Conservation (phyloP, 257 asterid species). For the Solanum chiquidenum region DNA sequence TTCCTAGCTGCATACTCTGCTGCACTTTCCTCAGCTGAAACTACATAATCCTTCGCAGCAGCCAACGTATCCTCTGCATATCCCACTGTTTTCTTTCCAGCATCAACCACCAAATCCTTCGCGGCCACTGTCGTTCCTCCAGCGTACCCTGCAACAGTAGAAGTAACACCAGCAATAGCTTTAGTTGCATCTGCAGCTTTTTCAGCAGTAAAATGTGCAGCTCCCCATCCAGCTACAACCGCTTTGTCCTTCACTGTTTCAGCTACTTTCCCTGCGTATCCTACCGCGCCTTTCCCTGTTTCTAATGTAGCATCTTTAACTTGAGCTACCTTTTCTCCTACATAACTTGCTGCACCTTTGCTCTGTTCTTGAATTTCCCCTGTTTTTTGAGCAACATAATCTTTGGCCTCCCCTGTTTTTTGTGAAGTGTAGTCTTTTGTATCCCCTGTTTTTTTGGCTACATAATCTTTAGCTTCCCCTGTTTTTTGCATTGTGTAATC, state of each 20-base stretch:
- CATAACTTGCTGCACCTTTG: conserved; percentile 19
- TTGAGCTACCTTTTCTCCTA: conserved; percentile 25
- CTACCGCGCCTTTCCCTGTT: conserved; percentile 37
- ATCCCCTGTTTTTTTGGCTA: background rate
- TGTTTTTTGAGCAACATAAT: conserved; percentile 6
- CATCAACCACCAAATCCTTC: conserved; percentile 53
- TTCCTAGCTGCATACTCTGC: conserved; percentile 64
- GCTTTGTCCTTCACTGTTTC: conserved; percentile 43
- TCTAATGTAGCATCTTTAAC: conserved; percentile 45
- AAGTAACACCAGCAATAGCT: conserved; percentile 34
- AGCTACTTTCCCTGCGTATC: conserved; percentile 46
- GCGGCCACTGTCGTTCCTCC: conserved; percentile 39
- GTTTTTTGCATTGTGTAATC: background rate
- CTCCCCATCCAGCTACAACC: conserved; percentile 69
- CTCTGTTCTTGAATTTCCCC: conserved; percentile 14
- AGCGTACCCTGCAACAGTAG: conserved; percentile 40
- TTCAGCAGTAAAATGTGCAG: conserved; percentile 53
- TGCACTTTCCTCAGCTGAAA: conserved; percentile 45
- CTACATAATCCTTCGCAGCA: conserved; percentile 51
- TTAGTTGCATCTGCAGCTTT: conserved; percentile 57
- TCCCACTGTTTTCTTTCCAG: conserved; percentile 37
- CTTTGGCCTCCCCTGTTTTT: conserved; percentile 13
- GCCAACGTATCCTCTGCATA: conserved; percentile 40
- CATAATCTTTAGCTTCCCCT: conserved; percentile 1
- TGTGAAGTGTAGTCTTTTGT: background rate